These are phyloP conservation scores for Aspergillus sp. DNA, from an alignment of 2,329 filamentous ascomycete genomes.

Conservation along the genomic window DNA sequence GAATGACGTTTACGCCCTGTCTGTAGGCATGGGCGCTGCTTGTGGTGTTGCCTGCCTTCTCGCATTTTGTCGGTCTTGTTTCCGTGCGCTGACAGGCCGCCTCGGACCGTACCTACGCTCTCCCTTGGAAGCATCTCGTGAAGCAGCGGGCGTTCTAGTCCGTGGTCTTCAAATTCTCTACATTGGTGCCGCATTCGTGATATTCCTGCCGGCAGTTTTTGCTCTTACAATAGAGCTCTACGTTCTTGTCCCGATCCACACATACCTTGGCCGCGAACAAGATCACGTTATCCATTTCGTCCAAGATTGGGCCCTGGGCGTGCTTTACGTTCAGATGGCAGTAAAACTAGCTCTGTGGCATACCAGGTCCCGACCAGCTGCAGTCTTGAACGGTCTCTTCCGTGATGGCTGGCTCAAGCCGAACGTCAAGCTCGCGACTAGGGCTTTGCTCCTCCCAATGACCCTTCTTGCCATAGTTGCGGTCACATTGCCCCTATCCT, in stretches of 20 bases:
- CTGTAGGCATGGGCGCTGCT: slow-evolving; percentile 80
- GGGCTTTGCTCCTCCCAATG: slow-evolving; percentile 80
- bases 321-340: slow-evolving; percentile 83
- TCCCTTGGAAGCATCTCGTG: slow-evolving; percentile 28
- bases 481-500: slow-evolving; percentile 62
- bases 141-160: slow-evolving; percentile 17
- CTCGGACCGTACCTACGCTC: slow-evolving; percentile 30
- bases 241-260: slow-evolving; percentile 80
- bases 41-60: slow-evolving; percentile 65
- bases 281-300: slow-evolving; percentile 69
- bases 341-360: slow-evolving; percentile 68
- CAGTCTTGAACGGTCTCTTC: slow-evolving; percentile 72
- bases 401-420: slow-evolving; percentile 76
- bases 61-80: slow-evolving; percentile 45
- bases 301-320: slow-evolving; percentile 89
- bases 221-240: slow-evolving; percentile 85
- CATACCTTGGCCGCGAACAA: slow-evolving; percentile 57
- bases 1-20: slow-evolving; percentile 97
- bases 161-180: slow-evolving; percentile 63
- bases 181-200: slow-evolving; percentile 69
- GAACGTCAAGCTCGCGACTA: slow-evolving; percentile 74
- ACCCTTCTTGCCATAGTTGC: slow-evolving; percentile 61
- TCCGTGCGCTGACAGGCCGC: slow-evolving; percentile 23
- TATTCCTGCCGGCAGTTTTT: slow-evolving; percentile 80
- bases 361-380: slow-evolving; percentile 68